Percentiles rank a stretch among this genome's conserved stretches.
These are phyloP conservation scores for Verticillium tricorpus DNA, from an alignment of 2,329 filamentous ascomycete species.

Conservation along the genomic window DNA sequence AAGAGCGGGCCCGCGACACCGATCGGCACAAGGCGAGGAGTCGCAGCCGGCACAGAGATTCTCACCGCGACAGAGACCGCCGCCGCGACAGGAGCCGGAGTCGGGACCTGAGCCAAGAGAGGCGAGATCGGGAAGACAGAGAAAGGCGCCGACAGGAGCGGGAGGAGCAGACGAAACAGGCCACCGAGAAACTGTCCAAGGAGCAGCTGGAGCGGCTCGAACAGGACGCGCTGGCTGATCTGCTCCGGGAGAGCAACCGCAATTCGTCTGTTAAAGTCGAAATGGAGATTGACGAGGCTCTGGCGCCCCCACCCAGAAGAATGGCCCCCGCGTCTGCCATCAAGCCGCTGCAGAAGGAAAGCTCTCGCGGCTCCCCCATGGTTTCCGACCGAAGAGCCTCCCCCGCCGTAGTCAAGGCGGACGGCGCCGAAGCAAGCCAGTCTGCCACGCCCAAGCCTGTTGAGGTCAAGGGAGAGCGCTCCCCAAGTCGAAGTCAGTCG, in stretches of 20 bases:
- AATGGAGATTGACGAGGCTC: constrained; percentile 41
- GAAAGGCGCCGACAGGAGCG: constrained; percentile 29
- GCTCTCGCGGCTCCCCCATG: constrained; percentile 36
- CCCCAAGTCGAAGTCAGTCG: constrained; percentile 18
- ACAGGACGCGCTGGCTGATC: constrained; percentile 52
- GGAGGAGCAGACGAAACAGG: constrained; percentile 36
- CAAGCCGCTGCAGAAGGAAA: constrained; percentile 44
- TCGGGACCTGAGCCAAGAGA: constrained; percentile 25
- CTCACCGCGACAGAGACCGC: constrained; percentile 30
- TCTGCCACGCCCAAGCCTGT: constrained; percentile 5
- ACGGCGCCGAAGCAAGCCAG: constrained; percentile 23
- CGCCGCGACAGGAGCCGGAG: constrained; percentile 22
- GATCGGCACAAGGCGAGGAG: constrained; percentile 24
- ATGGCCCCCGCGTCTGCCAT: constrained; percentile 53
- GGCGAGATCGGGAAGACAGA: constrained; percentile 19
- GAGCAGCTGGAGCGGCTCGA: constrained; percentile 55
- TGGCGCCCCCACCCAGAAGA: constrained; percentile 52
- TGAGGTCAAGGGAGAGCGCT: constrained; percentile 4
- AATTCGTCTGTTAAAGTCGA: constrained; percentile 45
- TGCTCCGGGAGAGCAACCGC: constrained; percentile 55
- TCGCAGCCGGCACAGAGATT: constrained; percentile 24
- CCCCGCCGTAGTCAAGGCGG: constrained; percentile 25
- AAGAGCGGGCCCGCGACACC: constrained; percentile 29
- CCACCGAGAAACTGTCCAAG: constrained; percentile 51
- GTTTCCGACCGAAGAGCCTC: constrained; percentile 34